These are phyloP conservation scores for Cladorrhinum sp. DNA, from an alignment of 2,329 filamentous ascomycete genomes.

Conservation along the genomic window DNA sequence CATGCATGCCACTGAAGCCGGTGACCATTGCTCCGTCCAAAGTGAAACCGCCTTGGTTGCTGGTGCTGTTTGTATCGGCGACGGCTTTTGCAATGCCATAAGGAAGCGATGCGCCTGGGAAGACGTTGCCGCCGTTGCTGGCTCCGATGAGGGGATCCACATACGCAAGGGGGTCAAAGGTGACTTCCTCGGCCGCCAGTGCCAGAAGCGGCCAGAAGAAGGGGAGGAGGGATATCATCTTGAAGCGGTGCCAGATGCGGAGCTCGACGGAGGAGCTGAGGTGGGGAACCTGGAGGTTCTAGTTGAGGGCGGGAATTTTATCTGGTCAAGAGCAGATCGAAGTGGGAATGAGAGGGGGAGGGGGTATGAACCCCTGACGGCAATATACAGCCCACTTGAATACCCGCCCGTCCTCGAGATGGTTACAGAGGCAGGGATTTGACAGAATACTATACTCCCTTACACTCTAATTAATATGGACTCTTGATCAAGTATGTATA, in stretches of 20 bases:
- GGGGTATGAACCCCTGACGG: neutral
- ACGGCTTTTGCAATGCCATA: slow-evolving; percentile 56
- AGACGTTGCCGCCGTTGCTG: slow-evolving; percentile 42
- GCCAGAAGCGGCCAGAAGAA: slow-evolving; percentile 16
- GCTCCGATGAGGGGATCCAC: slow-evolving; percentile 41
- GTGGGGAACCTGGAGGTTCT: too few relatives aligned
- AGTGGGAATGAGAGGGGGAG: neutral
- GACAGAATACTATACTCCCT: neutral
- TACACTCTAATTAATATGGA: neutral
- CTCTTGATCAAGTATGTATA: neutral
- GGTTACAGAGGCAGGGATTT: neutral
- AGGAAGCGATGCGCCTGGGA: slow-evolving; percentile 42
- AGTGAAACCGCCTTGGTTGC: slow-evolving; percentile 57
- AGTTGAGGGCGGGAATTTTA: too few relatives aligned
- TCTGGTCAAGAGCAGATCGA: too few relatives aligned
- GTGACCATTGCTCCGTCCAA: slow-evolving; percentile 48
- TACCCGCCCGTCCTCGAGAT: neutral
- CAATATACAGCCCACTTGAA: neutral
- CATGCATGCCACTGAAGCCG: slow-evolving; percentile 58
- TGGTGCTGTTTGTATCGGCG: slow-evolving; percentile 51
- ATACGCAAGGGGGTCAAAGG: slow-evolving; percentile 23
- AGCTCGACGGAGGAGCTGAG: neutral
- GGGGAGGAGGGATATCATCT: slow-evolving; percentile 14
- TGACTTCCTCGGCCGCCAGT: slow-evolving; percentile 8
- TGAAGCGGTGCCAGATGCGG: neutral